phyloP scores from a whole-genome alignment of 2,329 filamentous ascomycete species.

The Stagonosporopsis chrysanthemi region DNA sequence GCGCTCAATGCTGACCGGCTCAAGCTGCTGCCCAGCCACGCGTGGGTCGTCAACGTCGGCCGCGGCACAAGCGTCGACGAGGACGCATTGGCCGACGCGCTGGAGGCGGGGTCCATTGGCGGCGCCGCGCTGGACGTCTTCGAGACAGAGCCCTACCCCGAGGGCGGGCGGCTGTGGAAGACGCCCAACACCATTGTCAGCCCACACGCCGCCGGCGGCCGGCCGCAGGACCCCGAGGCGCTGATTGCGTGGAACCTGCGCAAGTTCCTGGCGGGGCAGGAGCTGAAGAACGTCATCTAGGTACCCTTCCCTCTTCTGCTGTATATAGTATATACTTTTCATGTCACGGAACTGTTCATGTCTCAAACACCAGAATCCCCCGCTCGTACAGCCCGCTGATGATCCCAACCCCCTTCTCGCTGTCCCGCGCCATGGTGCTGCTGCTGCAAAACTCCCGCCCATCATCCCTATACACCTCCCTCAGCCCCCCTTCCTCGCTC shows the following conservation, averaged over 20 bases:
- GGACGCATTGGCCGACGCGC: constrained; percentile 68
- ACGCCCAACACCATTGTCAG: constrained; percentile 54
- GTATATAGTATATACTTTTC: background rate
- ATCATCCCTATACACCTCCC: constrained; percentile 44
- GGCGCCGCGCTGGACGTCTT: constrained; percentile 82
- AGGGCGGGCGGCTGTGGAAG: constrained; percentile 65
- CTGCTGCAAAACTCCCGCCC: constrained; percentile 49
- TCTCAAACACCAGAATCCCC: constrained; percentile 49
- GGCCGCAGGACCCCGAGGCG: constrained; percentile 66
- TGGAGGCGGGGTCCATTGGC: constrained; percentile 72
- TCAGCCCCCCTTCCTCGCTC: constrained; percentile 45
- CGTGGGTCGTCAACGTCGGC: constrained; percentile 78
- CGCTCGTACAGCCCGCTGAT: constrained; percentile 52
- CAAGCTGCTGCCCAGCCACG: constrained; percentile 65
- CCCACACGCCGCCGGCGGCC: constrained; percentile 66
- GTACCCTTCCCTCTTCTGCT: background rate
- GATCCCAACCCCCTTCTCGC: constrained; percentile 43
- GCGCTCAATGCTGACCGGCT: constrained; percentile 66
- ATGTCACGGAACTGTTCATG: background rate
- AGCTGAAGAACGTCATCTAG: constrained; percentile 63
- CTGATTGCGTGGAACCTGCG: constrained; percentile 69
- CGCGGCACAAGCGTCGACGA: constrained; percentile 80
- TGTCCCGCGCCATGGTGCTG: constrained; percentile 50
- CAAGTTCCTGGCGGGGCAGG: constrained; percentile 65
- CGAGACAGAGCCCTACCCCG: constrained; percentile 70